Conservation (phyloP, 257 asterid species). For the Gynochthodes officinalis region DNA sequence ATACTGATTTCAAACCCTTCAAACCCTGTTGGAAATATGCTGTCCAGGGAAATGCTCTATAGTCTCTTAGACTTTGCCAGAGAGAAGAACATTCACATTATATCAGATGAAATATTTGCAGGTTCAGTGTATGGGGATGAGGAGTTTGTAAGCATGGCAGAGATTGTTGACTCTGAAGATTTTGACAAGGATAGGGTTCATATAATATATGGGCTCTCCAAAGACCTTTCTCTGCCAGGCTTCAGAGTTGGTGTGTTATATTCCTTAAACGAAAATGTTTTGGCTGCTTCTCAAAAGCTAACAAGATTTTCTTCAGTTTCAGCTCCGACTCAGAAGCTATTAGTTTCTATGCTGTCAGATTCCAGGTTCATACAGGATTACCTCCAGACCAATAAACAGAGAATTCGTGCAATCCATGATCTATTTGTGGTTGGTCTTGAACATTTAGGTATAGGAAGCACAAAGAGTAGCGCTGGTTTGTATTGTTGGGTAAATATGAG, state of each 20-base stretch:
- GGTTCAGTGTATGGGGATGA: slow-evolving; percentile 76
- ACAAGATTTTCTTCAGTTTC: slow-evolving; percentile 84
- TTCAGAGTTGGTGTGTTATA: slow-evolving; percentile 85
- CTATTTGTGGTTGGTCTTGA: slow-evolving; percentile 61
- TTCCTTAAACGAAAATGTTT: slow-evolving; percentile 68
- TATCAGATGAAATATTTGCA: slow-evolving; percentile 86
- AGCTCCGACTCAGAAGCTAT: slow-evolving; percentile 70
- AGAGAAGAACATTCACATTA: slow-evolving; percentile 85
- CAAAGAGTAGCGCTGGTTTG: slow-evolving; percentile 72
- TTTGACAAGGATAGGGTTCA: slow-evolving; percentile 82
- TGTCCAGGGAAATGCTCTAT: slow-evolving; percentile 49
- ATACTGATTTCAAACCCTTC: slow-evolving; percentile 86
- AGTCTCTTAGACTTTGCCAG: slow-evolving; percentile 72
- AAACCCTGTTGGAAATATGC: slow-evolving; percentile 79
- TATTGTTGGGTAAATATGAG: slow-evolving; percentile 97
- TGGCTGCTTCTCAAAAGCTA: slow-evolving; percentile 77
- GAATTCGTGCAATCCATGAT: slow-evolving; percentile 49
- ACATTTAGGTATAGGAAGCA: slow-evolving; percentile 59
- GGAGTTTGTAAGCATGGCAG: slow-evolving; percentile 90
- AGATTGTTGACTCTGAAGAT: slow-evolving; percentile 65
- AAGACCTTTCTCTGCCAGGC: slow-evolving; percentile 86
- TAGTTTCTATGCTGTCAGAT: slow-evolving; percentile 78
- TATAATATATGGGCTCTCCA: slow-evolving; percentile 79
- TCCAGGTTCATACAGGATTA: slow-evolving; percentile 53
- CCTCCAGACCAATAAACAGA: slow-evolving; percentile 48